Evolutionary conservation across 257 asterid genomes (phyloP).

Genomic region (Agastache rugosa): DNA sequence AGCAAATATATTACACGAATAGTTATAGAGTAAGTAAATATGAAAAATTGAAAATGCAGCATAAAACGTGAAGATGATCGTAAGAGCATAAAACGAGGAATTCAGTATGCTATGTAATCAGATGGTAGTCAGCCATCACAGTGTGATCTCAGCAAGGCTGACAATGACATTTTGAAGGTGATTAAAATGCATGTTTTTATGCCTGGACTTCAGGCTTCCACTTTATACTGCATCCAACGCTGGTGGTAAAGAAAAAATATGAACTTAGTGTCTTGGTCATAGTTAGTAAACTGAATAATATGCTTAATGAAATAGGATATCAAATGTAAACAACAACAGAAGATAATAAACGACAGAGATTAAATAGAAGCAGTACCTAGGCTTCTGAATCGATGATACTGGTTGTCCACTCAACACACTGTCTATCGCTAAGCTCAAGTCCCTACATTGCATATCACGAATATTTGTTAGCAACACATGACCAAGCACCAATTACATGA

Average conservation of each 20-base stretch:
- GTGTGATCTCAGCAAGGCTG: constrained; percentile 27
- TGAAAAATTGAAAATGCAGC: too few relatives aligned
- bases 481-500: neutral
- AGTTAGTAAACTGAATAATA: constrained; percentile 13
- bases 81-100: too few relatives aligned
- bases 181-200: constrained; percentile 36
- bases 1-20: constrained; percentile 10
- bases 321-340: constrained; percentile 10
- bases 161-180: constrained; percentile 35
- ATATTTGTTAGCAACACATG: constrained; percentile 10
- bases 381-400: constrained; percentile 67
- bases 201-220: constrained; percentile 69
- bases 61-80: constrained; percentile 7
- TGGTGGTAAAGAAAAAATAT: constrained; percentile 35
- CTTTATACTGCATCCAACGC: constrained; percentile 93
- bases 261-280: constrained; percentile 23
- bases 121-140: constrained; percentile 26
- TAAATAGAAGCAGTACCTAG: constrained; percentile 55
- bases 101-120: constrained; percentile 11
- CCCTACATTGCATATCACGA: constrained; percentile 52
- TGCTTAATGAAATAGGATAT: neutral
- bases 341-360: constrained; percentile 11
- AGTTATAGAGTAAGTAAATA: constrained; percentile 12
- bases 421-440: constrained; percentile 85
- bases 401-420: constrained; percentile 80